Evolutionary conservation across 176 grass and related monocot species (phyloP).

Genomic region (Oryza meyeriana): DNA sequence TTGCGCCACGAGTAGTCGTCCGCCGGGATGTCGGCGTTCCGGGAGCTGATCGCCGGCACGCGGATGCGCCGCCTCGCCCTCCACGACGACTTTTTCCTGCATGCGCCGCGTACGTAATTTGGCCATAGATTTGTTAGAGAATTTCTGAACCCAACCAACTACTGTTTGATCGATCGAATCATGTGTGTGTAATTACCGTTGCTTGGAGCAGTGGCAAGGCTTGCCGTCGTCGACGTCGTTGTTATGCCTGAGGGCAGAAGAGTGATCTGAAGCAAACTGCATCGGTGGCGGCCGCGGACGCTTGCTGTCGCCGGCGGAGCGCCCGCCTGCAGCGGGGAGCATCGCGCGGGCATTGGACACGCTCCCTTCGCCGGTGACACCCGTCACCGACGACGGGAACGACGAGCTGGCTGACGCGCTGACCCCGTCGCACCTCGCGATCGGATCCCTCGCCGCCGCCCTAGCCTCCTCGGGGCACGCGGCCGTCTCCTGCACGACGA

Average conservation of each 20-base stretch:
- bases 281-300: too few species aligned
- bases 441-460: background rate
- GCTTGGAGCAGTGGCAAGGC: constrained; percentile 63
- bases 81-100: constrained; percentile 40
- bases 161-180: too few species aligned
- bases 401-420: constrained; percentile 53
- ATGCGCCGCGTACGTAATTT: background rate
- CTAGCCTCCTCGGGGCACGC: background rate
- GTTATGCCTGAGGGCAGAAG: background rate
- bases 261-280: background rate
- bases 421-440: constrained; percentile 21
- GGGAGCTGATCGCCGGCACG: constrained; percentile 66
- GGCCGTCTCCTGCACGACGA: background rate
- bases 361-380: constrained; percentile 57
- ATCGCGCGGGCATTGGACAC: constrained; percentile 37
- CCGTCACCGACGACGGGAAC: constrained; percentile 27
- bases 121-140: background rate
- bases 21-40: constrained; percentile 53
- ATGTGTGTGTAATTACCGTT: constrained; percentile 31
- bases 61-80: constrained; percentile 40
- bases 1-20: constrained; percentile 79
- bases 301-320: background rate
- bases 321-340: background rate
- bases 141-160: too few species aligned
- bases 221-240: constrained; percentile 12